Evolutionary conservation across 352 stramenopile species (phyloP).

Genomic region (Globisporangium recalcitrans): DNA sequence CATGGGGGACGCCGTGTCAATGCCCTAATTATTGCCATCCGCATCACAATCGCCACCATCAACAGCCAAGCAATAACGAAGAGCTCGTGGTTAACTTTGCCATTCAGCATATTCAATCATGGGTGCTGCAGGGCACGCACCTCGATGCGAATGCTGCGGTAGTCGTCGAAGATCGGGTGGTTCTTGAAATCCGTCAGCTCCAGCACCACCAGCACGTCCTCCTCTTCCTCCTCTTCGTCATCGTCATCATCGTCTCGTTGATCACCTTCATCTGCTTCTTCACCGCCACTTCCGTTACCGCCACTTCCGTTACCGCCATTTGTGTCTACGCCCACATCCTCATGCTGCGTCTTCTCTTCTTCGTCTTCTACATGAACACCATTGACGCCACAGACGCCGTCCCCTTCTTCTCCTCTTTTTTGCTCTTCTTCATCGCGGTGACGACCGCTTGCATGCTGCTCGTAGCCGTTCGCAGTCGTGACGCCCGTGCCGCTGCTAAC

Average conservation of each 20-base stretch:
- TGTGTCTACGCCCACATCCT: background rate
- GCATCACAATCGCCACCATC: background rate
- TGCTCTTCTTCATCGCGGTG: background rate
- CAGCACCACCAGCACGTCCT: conserved; percentile 67
- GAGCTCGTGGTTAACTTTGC: background rate
- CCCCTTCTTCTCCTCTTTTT: background rate
- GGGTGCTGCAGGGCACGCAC: conserved; percentile 18
- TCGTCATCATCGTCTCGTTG: conserved; percentile 12
- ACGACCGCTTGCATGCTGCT: background rate
- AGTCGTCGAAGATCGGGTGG: conserved; percentile 71
- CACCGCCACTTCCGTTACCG: no score
- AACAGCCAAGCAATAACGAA: background rate
- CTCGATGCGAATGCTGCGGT: conserved; percentile 55
- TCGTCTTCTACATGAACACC: background rate
- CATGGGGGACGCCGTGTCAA: conserved; percentile 57
- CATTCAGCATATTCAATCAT: background rate
- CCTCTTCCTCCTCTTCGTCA: conserved; percentile 44
- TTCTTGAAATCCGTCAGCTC: conserved; percentile 81
- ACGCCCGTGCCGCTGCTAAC: background rate
- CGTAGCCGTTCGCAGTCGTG: background rate
- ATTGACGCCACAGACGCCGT: background rate
- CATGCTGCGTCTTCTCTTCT: conserved; percentile 2
- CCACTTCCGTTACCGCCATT: background rate
- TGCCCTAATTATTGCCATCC: conserved; percentile 52
- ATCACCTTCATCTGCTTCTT: background rate